A percentile compares a stretch with the other conserved stretches of the same genome.
phyloP scores from a whole-genome alignment of 169 alveolate genomes.

The Eimeria praecox region DNA sequence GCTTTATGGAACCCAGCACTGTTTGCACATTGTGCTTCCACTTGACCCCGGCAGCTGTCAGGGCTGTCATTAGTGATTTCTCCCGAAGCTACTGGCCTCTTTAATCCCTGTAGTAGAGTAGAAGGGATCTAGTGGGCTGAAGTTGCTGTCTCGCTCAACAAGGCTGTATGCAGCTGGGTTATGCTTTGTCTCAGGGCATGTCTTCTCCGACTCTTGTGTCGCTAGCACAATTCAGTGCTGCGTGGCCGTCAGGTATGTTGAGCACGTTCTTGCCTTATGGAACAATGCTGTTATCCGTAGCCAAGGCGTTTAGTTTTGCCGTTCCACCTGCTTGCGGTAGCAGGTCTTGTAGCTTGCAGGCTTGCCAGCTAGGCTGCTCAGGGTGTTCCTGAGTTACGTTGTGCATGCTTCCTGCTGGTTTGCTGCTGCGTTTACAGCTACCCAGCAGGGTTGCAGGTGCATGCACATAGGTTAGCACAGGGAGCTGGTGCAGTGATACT shows the following conservation, averaged over 20 bases:
- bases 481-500: background rate
- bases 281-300: background rate
- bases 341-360: background rate
- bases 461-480: background rate
- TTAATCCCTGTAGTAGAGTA: background rate
- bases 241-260: conserved; percentile 71
- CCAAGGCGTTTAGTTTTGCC: background rate
- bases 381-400: background rate
- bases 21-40: background rate
- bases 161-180: background rate
- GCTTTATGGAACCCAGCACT: background rate
- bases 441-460: background rate
- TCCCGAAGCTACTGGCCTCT: background rate
- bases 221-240: conserved; percentile 65
- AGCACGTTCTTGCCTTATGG: background rate
- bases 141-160: background rate
- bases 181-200: conserved; percentile 38
- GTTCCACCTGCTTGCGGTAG: background rate
- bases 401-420: background rate
- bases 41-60: background rate
- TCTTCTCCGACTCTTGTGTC: conserved; percentile 74
- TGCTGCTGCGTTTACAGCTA: background rate
- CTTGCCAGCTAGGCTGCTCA: background rate
- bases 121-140: background rate
- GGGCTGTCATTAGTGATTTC: background rate